phyloP scores from a whole-genome alignment of 345 rosid genomes.

The Populus pruinosa region DNA sequence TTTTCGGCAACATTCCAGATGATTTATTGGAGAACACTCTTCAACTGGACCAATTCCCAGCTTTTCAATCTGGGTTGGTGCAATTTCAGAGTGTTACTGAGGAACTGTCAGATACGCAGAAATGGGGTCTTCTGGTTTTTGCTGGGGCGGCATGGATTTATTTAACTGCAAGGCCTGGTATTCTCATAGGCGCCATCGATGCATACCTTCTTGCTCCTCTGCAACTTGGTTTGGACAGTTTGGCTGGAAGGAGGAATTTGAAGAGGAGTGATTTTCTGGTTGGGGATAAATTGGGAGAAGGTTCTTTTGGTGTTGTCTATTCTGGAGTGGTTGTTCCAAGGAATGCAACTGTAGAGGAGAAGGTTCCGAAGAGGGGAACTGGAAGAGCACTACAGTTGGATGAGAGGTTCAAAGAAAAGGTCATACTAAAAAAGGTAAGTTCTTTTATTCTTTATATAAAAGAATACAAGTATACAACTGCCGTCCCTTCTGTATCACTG shows the following conservation, averaged over 20 bases:
- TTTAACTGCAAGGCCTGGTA: conserved; percentile 90
- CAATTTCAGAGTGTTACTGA: conserved; percentile 42
- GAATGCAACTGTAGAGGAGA: conserved; percentile 32
- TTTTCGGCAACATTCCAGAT: conserved; percentile 39
- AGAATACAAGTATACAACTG: neutral
- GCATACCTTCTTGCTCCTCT: conserved; percentile 81
- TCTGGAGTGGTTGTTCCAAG: conserved; percentile 73
- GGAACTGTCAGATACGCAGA: conserved; percentile 52
- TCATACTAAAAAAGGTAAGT: conserved; percentile 75
- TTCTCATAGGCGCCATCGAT: conserved; percentile 86
- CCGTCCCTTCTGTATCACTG: neutral
- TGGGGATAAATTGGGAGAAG: conserved; percentile 82
- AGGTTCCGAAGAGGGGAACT: conserved; percentile 40
- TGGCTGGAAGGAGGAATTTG: conserved; percentile 67
- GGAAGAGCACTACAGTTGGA: conserved; percentile 37
- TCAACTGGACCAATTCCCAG: conserved; percentile 37
- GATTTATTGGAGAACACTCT: conserved; percentile 22
- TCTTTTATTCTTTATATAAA: neutral
- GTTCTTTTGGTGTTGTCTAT: conserved; percentile 88
- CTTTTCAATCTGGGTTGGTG: conserved; percentile 39
- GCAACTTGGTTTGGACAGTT: conserved; percentile 62
- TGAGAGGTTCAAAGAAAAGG: conserved; percentile 58
- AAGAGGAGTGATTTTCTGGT: conserved; percentile 68
- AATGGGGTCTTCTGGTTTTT: conserved; percentile 52
- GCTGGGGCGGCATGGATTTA: conserved; percentile 71